Conservation (phyloP, 495 filamentous ascomycete genomes). For the Neurospora sublineolata region DNA sequence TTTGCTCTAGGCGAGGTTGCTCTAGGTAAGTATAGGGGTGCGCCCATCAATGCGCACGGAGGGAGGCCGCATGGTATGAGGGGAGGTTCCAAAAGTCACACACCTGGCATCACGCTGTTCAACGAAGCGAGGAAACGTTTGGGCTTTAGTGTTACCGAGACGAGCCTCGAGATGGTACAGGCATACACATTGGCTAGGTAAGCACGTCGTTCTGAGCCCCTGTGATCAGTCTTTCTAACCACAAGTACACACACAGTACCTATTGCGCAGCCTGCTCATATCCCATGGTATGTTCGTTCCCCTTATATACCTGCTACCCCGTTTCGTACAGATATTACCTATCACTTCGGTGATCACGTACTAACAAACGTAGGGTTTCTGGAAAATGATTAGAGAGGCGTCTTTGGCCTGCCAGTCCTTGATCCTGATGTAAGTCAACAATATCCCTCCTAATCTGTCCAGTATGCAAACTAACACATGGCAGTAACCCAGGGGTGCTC, state of each 20-base stretch:
- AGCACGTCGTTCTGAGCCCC: slow-evolving; percentile 7
- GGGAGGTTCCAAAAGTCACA: slow-evolving; percentile 34
- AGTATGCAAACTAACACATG: slow-evolving; percentile 4
- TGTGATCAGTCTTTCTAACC: neutral
- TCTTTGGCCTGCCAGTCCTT: slow-evolving; percentile 43
- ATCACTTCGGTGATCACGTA: neutral
- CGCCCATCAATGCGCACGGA: slow-evolving; percentile 30
- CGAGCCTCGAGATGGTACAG: slow-evolving; percentile 46
- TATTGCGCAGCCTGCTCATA: slow-evolving; percentile 42
- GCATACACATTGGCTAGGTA: slow-evolving; percentile 43
- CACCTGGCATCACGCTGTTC: slow-evolving; percentile 47
- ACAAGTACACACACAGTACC: slow-evolving; percentile 22
- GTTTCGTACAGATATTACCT: neutral
- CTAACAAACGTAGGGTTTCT: slow-evolving; percentile 40
- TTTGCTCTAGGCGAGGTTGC: slow-evolving; percentile 47
- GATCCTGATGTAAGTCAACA: slow-evolving; percentile 31
- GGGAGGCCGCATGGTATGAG: slow-evolving; percentile 41
- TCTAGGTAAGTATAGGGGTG: slow-evolving; percentile 33
- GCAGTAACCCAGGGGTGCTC: slow-evolving; percentile 37
- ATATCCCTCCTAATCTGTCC: neutral
- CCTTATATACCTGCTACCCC: neutral
- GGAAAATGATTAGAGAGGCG: slow-evolving; percentile 42
- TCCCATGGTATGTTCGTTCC: slow-evolving; percentile 32
- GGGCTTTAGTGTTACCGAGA: slow-evolving; percentile 44
- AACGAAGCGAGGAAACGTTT: slow-evolving; percentile 48